Conservation (phyloP, 805 yeast species). For the Saturnispora sekii region DNA sequence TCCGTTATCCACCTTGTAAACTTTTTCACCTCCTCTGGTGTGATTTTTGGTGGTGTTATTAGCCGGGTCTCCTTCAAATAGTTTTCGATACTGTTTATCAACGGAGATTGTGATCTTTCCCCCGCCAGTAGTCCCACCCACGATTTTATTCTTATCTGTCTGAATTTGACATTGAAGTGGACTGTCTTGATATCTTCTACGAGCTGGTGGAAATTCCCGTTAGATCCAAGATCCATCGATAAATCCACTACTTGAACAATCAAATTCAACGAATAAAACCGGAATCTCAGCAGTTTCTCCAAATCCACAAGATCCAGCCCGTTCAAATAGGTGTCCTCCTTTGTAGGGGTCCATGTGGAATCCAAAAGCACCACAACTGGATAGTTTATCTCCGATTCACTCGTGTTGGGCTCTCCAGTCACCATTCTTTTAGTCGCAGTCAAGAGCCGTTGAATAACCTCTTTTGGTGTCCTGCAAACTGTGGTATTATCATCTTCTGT, state of each 20-base stretch:
- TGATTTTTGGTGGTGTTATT: neutral
- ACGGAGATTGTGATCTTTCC: slow-evolving; percentile 14
- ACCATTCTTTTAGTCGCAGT: neutral
- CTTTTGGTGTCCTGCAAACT: neutral
- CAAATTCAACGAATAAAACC: slow-evolving; percentile 24
- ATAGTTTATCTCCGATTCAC: slow-evolving; percentile 7
- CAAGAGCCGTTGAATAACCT: neutral
- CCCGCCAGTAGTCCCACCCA: slow-evolving; percentile 30
- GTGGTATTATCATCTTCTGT: neutral
- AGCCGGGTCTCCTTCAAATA: slow-evolving; percentile 12
- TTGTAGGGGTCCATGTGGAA: neutral
- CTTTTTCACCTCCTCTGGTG: slow-evolving; percentile 5
- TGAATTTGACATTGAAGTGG: slow-evolving; percentile 12
- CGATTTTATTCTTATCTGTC: slow-evolving; percentile 30
- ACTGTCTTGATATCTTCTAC: slow-evolving; percentile 6
- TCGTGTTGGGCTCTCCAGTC: neutral
- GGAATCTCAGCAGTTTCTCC: slow-evolving; percentile 13
- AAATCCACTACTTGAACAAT: slow-evolving; percentile 13
- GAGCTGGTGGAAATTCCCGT: neutral
- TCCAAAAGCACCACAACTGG: slow-evolving; percentile 6
- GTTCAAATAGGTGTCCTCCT: neutral
- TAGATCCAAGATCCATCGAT: neutral
- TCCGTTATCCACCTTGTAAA: slow-evolving; percentile 17
- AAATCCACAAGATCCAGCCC: slow-evolving; percentile 4
- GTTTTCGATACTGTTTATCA: slow-evolving; percentile 29